Base-by-base conservation (phyloP, 768 basidiomycete genomes). In the Amanita inopinata region DNA sequence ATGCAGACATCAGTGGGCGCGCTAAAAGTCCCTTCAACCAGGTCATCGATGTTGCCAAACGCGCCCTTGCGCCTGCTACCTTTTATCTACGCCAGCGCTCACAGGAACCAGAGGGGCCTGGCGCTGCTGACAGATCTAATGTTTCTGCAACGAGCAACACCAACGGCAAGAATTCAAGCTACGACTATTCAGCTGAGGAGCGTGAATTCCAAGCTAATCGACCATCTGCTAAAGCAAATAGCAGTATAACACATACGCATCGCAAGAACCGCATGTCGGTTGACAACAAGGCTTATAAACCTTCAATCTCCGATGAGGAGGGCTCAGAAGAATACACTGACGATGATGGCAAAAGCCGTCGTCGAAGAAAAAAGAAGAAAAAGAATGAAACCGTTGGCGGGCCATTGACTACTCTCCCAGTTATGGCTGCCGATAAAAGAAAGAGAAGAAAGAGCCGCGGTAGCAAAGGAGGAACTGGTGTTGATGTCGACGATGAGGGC, bases 201-300 rank as follows among this genome's bases (percentile, higher is more conserved):
- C 68, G 71, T 18, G 77, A 82, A 19, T 80, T 66, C 49, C 69
- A 76, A 46, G 61, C 54, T 19, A 59, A 52, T 44, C 63, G 52
- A 56, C 61, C 59, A 60, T 61, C 55, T 46, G 53, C 58, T 38
- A 53, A 52, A 32, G 42, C 53, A 50, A 35, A n/a, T 7, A 44
- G 27, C 35, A n/a, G 19, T 17, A 48, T 57, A 7, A 48, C 52
- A 17, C 53, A 62, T 1, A 53, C 52, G 5, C 62, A 69, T 48
- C 74, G 67, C 55, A 73, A 77, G 18, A 71, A 70, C 51, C 75
- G 80, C 23, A 84, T 87, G 48, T 83, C 82, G 0, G 53, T 64
- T 17, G 88, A 90, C 57, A 87, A 89, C 61, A 85, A 83, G 57
- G 87, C 87, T 0, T 91, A 89, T 53, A 73, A 73, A 40, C 87